Evolutionary conservation across 2,329 filamentous ascomycete genomes (phyloP).

Genomic region (Lasiodiplodia citricola): DNA sequence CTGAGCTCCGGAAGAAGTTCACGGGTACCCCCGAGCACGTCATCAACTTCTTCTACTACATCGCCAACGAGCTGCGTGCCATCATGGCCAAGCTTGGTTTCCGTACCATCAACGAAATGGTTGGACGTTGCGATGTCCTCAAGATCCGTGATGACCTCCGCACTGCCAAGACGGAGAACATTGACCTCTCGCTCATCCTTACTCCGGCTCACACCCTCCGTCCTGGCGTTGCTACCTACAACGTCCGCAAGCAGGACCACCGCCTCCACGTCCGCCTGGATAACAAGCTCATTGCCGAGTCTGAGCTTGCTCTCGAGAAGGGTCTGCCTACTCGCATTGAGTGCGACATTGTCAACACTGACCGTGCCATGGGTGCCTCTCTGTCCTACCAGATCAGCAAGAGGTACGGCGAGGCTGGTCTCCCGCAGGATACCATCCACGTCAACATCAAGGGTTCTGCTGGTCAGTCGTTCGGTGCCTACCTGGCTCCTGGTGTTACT

Average conservation of each 20-base stretch:
- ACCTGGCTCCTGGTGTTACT: slow-evolving; percentile 89
- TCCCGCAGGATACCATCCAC: slow-evolving; percentile 92
- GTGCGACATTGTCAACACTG: slow-evolving; percentile 95
- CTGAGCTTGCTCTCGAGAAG: slow-evolving; percentile 92
- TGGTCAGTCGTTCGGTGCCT: slow-evolving; percentile 95
- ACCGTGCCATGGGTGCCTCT: slow-evolving; percentile 90
- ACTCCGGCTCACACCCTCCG: slow-evolving; percentile 96
- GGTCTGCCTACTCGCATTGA: slow-evolving; percentile 91
- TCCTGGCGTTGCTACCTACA: slow-evolving; percentile 94
- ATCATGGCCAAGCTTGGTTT: slow-evolving; percentile 97
- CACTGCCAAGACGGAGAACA: slow-evolving; percentile 87
- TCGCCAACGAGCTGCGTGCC: slow-evolving; percentile 92
- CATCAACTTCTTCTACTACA: slow-evolving; percentile 99
- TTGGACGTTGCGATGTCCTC: slow-evolving; percentile 86
- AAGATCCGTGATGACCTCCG: slow-evolving; percentile 87
- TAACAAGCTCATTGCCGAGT: slow-evolving; percentile 96
- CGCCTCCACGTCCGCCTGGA: slow-evolving; percentile 90
- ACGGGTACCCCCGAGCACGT: slow-evolving; percentile 91
- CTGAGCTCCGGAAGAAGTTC: slow-evolving; percentile 93
- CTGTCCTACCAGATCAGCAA: slow-evolving; percentile 96
- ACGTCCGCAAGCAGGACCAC: slow-evolving; percentile 97
- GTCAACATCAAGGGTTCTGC: slow-evolving; percentile 96
- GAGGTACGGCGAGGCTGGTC: slow-evolving; percentile 84
- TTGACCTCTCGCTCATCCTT: slow-evolving; percentile 89
- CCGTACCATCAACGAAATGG: slow-evolving; percentile 97